phyloP scores from a whole-genome alignment of 768 basidiomycete species.

The Myochromella boudieri region DNA sequence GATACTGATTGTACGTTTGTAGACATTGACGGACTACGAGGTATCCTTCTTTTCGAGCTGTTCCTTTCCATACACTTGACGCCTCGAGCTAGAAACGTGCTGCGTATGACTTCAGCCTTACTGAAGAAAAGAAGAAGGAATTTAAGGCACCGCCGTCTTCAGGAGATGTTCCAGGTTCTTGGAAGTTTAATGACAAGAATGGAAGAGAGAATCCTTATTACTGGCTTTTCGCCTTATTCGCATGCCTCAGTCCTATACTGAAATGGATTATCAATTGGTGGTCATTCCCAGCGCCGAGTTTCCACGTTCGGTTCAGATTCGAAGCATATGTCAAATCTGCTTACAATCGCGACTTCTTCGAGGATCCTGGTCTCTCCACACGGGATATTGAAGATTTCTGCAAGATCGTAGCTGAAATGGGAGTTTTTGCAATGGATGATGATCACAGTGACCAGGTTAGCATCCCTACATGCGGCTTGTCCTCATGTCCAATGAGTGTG shows the following conservation, averaged over 20 bases:
- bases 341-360: neutral
- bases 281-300: no score
- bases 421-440: neutral
- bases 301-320: neutral
- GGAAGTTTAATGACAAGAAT: neutral
- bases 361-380: conserved; percentile 1
- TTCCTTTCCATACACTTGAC: neutral
- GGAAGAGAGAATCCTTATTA: neutral
- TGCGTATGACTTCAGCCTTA: neutral
- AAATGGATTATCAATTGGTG: neutral
- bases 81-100: conserved; percentile 5
- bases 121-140: neutral
- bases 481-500: neutral
- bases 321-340: neutral
- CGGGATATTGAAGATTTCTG: conserved; percentile 5
- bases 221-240: neutral
- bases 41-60: neutral
- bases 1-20: neutral
- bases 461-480: neutral
- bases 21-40: conserved; percentile 16
- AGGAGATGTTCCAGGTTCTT: neutral
- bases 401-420: neutral
- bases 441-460: conserved; percentile 9
- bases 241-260: neutral
- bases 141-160: neutral